phyloP scores from a whole-genome alignment of 2,329 filamentous ascomycete species.

The Colletotrichum simmondsii region DNA sequence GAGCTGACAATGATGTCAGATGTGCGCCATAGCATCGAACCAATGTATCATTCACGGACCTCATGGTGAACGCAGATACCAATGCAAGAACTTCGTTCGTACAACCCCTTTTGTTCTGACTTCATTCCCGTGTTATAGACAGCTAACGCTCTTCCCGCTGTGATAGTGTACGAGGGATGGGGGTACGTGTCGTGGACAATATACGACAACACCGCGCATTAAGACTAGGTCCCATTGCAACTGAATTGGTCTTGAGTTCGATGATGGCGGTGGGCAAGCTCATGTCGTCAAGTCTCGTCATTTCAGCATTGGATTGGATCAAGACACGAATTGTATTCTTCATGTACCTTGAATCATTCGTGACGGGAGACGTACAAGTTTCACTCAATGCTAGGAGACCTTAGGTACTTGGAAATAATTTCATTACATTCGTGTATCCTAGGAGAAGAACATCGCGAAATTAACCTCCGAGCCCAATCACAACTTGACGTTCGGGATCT shows the following conservation, averaged over 20 bases:
- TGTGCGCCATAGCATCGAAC: background rate
- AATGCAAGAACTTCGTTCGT: background rate
- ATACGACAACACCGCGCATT: background rate
- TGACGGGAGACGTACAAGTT: too few relatives aligned
- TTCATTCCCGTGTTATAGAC: too few relatives aligned
- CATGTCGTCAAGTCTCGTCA: too few relatives aligned
- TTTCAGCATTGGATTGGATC: too few relatives aligned
- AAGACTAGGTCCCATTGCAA: background rate
- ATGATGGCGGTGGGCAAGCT: too few relatives aligned
- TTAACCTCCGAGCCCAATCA: background rate
- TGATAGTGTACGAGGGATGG: background rate
- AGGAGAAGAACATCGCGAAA: background rate
- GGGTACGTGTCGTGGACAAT: background rate
- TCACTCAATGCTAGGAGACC: too few relatives aligned
- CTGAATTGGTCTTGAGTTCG: background rate
- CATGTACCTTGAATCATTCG: too few relatives aligned
- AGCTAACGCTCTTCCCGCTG: background rate
- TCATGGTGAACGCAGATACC: background rate
- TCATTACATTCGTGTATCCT: background rate
- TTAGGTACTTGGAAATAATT: background rate
- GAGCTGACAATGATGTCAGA: background rate
- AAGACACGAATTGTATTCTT: too few relatives aligned
- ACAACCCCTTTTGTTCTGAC: background rate
- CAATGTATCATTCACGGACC: background rate
- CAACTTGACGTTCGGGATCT: conserved; percentile 43